These are phyloP conservation scores for Chalciporus chontae DNA, from an alignment of 768 basidiomycete species.

Conservation along the genomic window DNA sequence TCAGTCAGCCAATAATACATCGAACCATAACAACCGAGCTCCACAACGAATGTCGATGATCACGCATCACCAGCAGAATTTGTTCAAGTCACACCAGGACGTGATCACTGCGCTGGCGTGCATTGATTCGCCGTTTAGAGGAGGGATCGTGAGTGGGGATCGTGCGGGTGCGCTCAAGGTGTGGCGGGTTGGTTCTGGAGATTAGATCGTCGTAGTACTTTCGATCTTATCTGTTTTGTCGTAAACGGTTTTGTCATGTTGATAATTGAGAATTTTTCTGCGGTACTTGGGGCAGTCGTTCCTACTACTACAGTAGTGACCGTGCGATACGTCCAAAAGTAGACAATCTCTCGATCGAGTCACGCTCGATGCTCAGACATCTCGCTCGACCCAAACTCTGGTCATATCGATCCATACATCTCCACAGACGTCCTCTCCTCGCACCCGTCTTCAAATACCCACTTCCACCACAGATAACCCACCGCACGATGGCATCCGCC, in stretches of 20 bases:
- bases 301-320: no score
- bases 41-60: slow-evolving; percentile 75
- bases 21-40: slow-evolving; percentile 59
- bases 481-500: slow-evolving; percentile 50
- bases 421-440: slow-evolving; percentile 6
- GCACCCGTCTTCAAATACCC: slow-evolving; percentile 6
- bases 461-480: slow-evolving; percentile 4
- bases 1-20: slow-evolving; percentile 35
- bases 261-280: neutral
- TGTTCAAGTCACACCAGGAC: slow-evolving; percentile 87
- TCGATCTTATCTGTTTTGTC: slow-evolving; percentile 9
- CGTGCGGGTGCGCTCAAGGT: slow-evolving; percentile 87
- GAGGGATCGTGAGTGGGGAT: slow-evolving; percentile 90
- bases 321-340: no score
- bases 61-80: slow-evolving; percentile 76
- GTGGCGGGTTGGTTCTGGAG: slow-evolving; percentile 65
- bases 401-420: slow-evolving; percentile 23
- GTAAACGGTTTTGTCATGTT: slow-evolving; percentile 2
- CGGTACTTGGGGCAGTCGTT: no score
- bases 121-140: slow-evolving; percentile 90
- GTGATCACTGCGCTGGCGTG: slow-evolving; percentile 81
- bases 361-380: slow-evolving; percentile 33
- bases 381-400: slow-evolving; percentile 29
- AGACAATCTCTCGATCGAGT: slow-evolving; percentile 16
- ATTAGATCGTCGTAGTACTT: neutral